Conservation (phyloP, 352 stramenopile species). For the Pythium apleroticum region DNA sequence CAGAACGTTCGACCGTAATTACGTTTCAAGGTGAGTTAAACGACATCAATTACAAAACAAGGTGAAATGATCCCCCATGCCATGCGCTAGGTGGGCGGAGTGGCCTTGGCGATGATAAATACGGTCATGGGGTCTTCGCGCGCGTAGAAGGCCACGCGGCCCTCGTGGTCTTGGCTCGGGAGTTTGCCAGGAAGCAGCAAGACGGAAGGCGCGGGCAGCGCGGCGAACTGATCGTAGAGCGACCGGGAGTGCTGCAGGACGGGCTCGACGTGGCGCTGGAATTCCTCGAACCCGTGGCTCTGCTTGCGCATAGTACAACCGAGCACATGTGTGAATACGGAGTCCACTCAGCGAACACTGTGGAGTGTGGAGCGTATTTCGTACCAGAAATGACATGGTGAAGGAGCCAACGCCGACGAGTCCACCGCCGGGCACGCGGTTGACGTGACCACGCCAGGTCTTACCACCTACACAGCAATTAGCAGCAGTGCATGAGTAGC, state of each 20-base stretch:
- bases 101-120: constrained; percentile 41
- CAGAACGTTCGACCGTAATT: constrained; percentile 24
- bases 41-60: constrained; percentile 2
- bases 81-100: background rate
- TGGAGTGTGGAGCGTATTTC: no score
- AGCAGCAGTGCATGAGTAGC: background rate
- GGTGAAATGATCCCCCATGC: background rate
- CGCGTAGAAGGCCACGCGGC: constrained; percentile 51
- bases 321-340: background rate
- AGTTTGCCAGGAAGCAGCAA: constrained; percentile 71
- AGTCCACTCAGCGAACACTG: no score
- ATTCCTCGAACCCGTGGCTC: constrained; percentile 77
- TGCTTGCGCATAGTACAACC: constrained; percentile 30
- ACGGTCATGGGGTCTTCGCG: constrained; percentile 69
- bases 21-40: constrained; percentile 8
- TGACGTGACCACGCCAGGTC: constrained; percentile 65
- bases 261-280: constrained; percentile 61
- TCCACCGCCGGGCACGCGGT: constrained; percentile 65
- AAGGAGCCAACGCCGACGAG: constrained; percentile 66
- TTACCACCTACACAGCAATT: constrained; percentile 33
- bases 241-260: constrained; percentile 56
- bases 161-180: constrained; percentile 24
- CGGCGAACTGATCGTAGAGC: constrained; percentile 51
- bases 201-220: constrained; percentile 58
- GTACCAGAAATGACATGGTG: constrained; percentile 57